Evolutionary conservation across 805 yeast species (phyloP).

Genomic region (Naumovozyma dairenensis): DNA sequence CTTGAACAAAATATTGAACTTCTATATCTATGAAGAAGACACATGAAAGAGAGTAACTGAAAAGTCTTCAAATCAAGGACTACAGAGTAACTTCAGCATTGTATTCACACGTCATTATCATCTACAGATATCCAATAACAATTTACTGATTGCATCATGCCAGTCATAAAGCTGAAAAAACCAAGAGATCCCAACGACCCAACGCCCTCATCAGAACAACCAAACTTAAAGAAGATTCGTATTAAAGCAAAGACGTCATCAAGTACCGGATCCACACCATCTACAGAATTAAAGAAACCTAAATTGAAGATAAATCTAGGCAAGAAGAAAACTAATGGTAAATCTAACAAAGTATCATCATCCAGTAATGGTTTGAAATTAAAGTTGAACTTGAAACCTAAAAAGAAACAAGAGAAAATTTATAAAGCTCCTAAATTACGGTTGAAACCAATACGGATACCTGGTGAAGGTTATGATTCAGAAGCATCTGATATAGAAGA

Average conservation of each 20-base stretch:
- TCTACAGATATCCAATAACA: no score
- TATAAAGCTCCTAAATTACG: constrained; percentile 37
- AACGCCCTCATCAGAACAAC: constrained; percentile 8
- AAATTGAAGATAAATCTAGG: constrained; percentile 19
- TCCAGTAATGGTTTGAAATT: constrained; percentile 13
- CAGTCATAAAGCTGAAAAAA: constrained; percentile 24
- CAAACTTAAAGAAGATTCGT: constrained; percentile 19
- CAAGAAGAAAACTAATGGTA: constrained; percentile 4
- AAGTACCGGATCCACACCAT: no score
- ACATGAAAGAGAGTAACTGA: no score
- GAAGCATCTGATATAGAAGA: constrained; percentile 95
- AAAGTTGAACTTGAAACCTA: constrained; percentile 16
- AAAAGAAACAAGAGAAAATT: constrained; percentile 11
- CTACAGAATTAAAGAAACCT: constrained; percentile 8
- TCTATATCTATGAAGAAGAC: no score
- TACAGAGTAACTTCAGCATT: no score
- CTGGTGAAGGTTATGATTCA: constrained; percentile 94
- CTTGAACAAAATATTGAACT: no score
- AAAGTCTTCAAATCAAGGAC: no score
- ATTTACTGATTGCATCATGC: no score
- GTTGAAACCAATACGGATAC: constrained; percentile 54
- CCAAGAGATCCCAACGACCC: constrained; percentile 11
- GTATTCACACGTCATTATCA: no score
- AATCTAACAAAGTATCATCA: background rate
- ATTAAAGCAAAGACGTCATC: constrained; percentile 12